Base-by-base conservation (phyloP, 2,329 filamentous ascomycete genomes). In the Pseudogymnoascus sp. region DNA sequence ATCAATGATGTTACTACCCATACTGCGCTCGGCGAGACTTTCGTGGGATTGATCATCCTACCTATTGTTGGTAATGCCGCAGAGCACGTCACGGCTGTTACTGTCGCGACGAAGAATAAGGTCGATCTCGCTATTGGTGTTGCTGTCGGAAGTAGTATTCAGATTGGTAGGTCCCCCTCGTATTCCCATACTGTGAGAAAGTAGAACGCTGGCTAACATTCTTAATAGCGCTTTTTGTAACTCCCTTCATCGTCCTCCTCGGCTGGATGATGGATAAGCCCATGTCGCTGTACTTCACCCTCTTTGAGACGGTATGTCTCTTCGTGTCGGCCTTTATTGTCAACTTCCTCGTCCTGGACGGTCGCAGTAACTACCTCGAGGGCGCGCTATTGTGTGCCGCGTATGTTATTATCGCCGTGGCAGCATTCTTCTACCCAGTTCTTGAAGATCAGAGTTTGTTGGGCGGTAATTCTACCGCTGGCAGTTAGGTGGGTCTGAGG, bases 221-320 rank as follows among this genome's bases (percentile, higher is more conserved):
- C 5, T 7, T 62, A 26, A 19, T 53, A 72, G 78, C 87, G 13
- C 78, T 90, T 6, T 87, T 90, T 71, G 80, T 90, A 61, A 89
- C 87, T 3, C 87, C 87, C 0, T 76, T 90, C 16, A 81, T 89
- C 33, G 87, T 90, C 33, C 84, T 90, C 24, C 77, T 90, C 19
- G 87, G 86, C n/a, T 90, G 87, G 87, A 82, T 81, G 65, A 82
- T 89, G 74, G 76, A 80, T 65, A 82, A 82, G 65, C 80, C 86
- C n/a, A 89, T 90, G 86, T 83, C 88, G 29, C 81, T 96, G 35
- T 92, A 93, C 78, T 96, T 96, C 75, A 91, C 91, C 65, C 82
- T 91, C 59, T 96, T 96, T 75, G 91, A 96, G 81, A 96, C 91
- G 0, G 89, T 95, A 21, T 90, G 88, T 63, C 83, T 96, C 70